Evolutionary conservation across 192 early-diverging fungal species (phyloP).

Genomic region (Linderina pennispora): DNA sequence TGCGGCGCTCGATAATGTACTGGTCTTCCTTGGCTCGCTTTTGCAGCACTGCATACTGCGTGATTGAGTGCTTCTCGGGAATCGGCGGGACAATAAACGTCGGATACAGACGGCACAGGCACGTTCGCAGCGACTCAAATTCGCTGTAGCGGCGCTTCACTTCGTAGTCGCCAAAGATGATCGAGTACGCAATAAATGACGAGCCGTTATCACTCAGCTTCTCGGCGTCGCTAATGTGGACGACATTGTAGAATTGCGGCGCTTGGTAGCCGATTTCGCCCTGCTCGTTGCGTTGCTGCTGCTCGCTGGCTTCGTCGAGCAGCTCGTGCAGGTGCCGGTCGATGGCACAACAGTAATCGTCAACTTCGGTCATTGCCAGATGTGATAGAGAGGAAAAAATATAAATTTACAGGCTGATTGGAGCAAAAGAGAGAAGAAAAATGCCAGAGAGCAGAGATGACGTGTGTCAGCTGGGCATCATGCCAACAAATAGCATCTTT

Average conservation of each 20-base stretch:
- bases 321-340: slow-evolving; percentile 43
- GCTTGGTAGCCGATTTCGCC: slow-evolving; percentile 26
- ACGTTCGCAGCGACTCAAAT: slow-evolving; percentile 84
- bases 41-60: slow-evolving; percentile 61
- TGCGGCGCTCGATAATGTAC: slow-evolving; percentile 81
- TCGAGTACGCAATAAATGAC: slow-evolving; percentile 38
- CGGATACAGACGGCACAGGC: slow-evolving; percentile 75
- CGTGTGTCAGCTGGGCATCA: no score
- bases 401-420: no score
- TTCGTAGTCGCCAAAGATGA: slow-evolving; percentile 42
- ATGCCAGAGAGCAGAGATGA: no score
- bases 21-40: slow-evolving; percentile 90
- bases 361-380: slow-evolving; percentile 29
- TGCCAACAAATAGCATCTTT: no score
- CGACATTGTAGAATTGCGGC: slow-evolving; percentile 30
- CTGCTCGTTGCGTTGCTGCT: slow-evolving; percentile 15
- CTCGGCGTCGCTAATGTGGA: slow-evolving; percentile 40
- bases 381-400: no score
- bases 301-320: slow-evolving; percentile 35
- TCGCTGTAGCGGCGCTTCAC: slow-evolving; percentile 90
- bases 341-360: slow-evolving; percentile 44
- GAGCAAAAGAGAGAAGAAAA: no score
- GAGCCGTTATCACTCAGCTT: slow-evolving; percentile 39
- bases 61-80: slow-evolving; percentile 93
- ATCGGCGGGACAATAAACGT: slow-evolving; percentile 90